Conservation (phyloP, 352 stramenopile genomes). For the Pythium utonaiense region DNA sequence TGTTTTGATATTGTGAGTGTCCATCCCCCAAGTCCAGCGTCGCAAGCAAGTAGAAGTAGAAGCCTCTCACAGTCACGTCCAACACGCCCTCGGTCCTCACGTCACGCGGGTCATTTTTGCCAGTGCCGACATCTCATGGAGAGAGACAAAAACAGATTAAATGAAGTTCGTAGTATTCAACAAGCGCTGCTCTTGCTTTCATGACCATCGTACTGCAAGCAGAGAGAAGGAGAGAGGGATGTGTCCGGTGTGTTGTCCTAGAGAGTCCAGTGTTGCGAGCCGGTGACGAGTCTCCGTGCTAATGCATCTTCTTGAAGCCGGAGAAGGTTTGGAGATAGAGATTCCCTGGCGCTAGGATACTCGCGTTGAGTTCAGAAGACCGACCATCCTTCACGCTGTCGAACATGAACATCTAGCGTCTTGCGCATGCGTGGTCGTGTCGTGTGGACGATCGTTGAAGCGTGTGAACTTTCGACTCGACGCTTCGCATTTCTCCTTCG, state of each 20-base stretch:
- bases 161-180: conserved; percentile 4
- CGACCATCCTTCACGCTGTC: no score
- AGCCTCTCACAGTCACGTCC: neutral
- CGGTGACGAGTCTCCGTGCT: no score
- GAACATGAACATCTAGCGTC: no score
- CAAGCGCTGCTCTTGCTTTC: no score
- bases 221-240: no score
- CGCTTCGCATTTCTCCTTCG: conserved; percentile 3
- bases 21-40: conserved; percentile 1
- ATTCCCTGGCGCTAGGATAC: no score
- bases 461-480: conserved; percentile 1
- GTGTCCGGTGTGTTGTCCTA: no score
- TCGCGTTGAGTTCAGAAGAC: no score
- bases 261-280: no score
- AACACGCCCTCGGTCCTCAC: neutral
- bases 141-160: neutral
- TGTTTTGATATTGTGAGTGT: conserved; percentile 12
- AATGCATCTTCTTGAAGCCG: no score
- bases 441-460: neutral
- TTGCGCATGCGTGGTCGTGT: neutral
- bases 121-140: neutral
- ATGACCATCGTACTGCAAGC: no score
- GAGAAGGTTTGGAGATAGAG: no score
- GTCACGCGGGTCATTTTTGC: neutral
- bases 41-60: neutral